phyloP scores from a whole-genome alignment of 2,329 filamentous ascomycete genomes.

The Sporothrix pseudoabietina region DNA sequence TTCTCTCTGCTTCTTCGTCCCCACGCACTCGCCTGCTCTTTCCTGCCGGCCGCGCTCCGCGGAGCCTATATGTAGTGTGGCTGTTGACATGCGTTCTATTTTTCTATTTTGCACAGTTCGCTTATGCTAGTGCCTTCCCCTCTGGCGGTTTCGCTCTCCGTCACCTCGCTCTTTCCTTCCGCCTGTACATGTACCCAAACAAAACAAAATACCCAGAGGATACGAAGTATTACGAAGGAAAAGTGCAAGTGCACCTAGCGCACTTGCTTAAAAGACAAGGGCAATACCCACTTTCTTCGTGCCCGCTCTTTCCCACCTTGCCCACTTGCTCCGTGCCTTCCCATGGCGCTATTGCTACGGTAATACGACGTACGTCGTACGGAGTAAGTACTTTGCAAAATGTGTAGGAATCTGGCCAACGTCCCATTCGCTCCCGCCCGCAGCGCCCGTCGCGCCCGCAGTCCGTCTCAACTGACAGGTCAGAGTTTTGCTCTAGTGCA shows the following conservation, averaged over 20 bases:
- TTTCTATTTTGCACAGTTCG: not conserved
- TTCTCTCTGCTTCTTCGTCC: not conserved
- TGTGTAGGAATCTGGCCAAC: conserved; percentile 15
- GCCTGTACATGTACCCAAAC: not conserved
- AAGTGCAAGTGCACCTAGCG: not conserved
- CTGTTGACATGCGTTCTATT: conserved; percentile 3
- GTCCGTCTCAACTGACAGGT: conserved; percentile 24
- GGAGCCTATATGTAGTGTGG: not conserved
- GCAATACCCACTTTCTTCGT: conserved; percentile 13
- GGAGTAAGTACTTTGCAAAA: not conserved
- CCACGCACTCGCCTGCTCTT: not conserved
- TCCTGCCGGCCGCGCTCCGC: conserved; percentile 4
- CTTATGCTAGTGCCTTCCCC: not conserved
- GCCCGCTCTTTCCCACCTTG: not conserved
- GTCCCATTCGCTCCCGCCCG: conserved; percentile 25
- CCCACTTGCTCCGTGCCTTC: conserved; percentile 13
- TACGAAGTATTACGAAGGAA: too few species aligned
- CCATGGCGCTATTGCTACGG: conserved; percentile 8
- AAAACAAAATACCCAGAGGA: not conserved
- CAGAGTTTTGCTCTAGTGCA: conserved; percentile 16
- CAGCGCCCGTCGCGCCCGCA: conserved; percentile 23
- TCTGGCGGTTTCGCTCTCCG: not conserved
- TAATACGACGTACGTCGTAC: not conserved
- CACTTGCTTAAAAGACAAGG: not conserved
- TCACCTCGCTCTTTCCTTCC: not conserved